These are phyloP conservation scores for Lichenothelia convexa DNA, from an alignment of 495 filamentous ascomycete genomes.

Conservation along the genomic window DNA sequence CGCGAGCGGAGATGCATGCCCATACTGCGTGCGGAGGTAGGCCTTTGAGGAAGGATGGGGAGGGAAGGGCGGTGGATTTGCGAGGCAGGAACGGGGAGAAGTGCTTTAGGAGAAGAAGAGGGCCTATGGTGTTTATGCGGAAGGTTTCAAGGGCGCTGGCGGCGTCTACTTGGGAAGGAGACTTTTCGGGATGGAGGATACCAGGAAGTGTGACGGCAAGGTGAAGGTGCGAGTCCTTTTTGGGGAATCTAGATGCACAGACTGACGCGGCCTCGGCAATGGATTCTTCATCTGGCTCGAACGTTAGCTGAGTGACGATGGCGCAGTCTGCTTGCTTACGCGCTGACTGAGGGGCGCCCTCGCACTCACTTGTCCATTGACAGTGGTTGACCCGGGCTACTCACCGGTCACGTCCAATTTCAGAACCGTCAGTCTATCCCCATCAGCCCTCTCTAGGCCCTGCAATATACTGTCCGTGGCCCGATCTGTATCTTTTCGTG, in stretches of 20 bases:
- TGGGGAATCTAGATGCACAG: conserved; percentile 27
- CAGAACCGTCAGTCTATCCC: conserved; percentile 33
- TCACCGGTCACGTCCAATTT: conserved; percentile 43
- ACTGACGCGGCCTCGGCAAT: conserved; percentile 25
- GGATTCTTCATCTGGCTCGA: conserved; percentile 31
- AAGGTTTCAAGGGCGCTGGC: conserved; percentile 40
- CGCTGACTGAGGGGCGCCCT: no score
- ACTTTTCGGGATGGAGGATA: conserved; percentile 57
- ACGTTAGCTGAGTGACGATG: no score
- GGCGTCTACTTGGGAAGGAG: conserved; percentile 40
- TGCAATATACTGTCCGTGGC: conserved; percentile 35
- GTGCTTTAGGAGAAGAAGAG: conserved; percentile 57
- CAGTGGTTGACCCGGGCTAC: no score
- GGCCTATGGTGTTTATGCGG: conserved; percentile 52
- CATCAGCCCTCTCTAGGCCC: conserved; percentile 26
- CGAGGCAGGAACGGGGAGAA: conserved; percentile 47
- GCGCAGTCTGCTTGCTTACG: no score
- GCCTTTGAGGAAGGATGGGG: not conserved
- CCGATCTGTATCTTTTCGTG: conserved; percentile 35
- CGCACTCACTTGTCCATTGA: no score
- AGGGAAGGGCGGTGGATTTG: conserved; percentile 17
- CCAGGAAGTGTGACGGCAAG: conserved; percentile 56
- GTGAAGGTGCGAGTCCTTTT: conserved; percentile 34
- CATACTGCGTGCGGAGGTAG: conserved; percentile 35
- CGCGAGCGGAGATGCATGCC: conserved; percentile 54